phyloP scores from a whole-genome alignment of 1,284 basidiomycete genomes.

The Inonotus obliquus region DNA sequence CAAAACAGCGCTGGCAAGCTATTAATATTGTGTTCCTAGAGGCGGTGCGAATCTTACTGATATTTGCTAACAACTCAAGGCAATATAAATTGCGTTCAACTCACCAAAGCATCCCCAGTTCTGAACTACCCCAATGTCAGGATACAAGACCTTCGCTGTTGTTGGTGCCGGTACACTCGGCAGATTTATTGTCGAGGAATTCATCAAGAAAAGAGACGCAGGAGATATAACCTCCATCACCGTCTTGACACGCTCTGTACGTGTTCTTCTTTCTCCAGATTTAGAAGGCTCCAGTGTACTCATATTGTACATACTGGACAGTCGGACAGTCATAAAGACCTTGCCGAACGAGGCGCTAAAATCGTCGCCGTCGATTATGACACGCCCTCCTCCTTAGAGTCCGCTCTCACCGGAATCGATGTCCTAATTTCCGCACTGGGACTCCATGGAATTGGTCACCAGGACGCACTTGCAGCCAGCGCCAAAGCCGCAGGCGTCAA shows the following conservation, averaged over 20 bases:
- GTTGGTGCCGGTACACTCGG: conserved; percentile 25
- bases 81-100: too few species aligned
- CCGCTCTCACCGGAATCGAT: conserved; percentile 29
- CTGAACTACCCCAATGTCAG: conserved; percentile 25
- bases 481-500: conserved; percentile 35
- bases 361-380: conserved; percentile 30
- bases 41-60: too few species aligned
- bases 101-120: too few species aligned
- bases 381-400: conserved; percentile 26
- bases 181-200: conserved; percentile 22
- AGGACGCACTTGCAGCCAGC: conserved; percentile 32
- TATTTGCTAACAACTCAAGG: too few species aligned
- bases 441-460: conserved; percentile 25
- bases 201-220: conserved; percentile 21
- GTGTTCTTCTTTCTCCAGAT: not conserved
- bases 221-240: conserved; percentile 14
- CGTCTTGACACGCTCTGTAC: conserved; percentile 21
- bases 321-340: not conserved
- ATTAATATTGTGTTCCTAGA: too few species aligned
- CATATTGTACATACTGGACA: not conserved
- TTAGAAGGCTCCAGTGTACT: conserved; percentile 13
- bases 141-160: conserved; percentile 24
- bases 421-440: conserved; percentile 34
- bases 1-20: too few species aligned
- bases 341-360: conserved; percentile 24